phyloP scores from a whole-genome alignment of 169 alveolate species.

The Toxoplasma gondii region DNA sequence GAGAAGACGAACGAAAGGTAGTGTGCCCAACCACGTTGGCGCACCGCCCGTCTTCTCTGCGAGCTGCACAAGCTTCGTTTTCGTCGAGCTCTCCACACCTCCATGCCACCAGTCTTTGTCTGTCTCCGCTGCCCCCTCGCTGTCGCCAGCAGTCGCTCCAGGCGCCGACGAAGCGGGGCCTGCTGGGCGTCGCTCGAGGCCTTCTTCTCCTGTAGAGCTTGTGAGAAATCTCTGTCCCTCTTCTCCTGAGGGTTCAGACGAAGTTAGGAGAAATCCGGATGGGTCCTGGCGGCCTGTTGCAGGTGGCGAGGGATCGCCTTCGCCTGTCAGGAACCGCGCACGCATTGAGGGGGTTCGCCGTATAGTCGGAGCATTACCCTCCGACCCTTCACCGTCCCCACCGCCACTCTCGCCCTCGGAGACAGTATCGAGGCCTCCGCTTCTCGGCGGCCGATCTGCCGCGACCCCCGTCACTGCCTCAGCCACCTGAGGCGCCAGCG shows the following conservation, averaged over 20 bases:
- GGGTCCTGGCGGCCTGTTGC: not conserved
- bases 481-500: not conserved
- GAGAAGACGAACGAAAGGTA: not conserved
- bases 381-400: not conserved
- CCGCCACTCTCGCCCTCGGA: not conserved
- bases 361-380: not conserved
- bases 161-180: not conserved
- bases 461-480: not conserved
- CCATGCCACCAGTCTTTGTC: slow-evolving; percentile 13
- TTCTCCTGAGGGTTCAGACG: not conserved
- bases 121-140: not conserved
- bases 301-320: not conserved
- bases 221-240: too few relatives aligned
- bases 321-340: not conserved
- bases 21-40: slow-evolving; percentile 20
- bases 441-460: not conserved
- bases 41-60: not conserved
- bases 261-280: not conserved
- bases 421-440: not conserved
- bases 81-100: not conserved
- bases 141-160: not conserved
- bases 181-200: not conserved
- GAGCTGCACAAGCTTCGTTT: not conserved
- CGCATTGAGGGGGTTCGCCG: slow-evolving; percentile 19
- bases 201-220: not conserved